phyloP scores from a whole-genome alignment of 257 asterid genomes.

The Voacanga thouarsii region DNA sequence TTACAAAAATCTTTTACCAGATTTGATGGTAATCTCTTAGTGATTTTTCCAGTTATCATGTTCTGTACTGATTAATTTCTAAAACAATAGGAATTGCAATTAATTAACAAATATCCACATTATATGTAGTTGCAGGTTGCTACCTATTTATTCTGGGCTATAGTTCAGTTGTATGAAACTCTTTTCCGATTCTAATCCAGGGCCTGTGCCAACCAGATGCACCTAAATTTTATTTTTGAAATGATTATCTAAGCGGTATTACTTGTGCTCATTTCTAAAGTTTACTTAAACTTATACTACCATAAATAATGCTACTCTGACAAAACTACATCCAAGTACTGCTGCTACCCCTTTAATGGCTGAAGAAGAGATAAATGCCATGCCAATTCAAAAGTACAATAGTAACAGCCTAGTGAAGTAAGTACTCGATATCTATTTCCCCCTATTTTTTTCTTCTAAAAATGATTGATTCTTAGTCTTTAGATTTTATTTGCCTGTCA shows the following conservation, averaged over 20 bases:
- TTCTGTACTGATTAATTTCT: neutral
- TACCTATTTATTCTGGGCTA: too few relatives aligned
- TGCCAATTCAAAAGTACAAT: neutral
- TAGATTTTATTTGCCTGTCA: neutral
- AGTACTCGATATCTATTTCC: neutral
- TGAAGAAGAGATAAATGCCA: constrained; percentile 17
- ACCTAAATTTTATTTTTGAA: neutral
- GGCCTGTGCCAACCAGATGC: neutral
- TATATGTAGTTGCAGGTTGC: neutral
- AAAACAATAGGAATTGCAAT: neutral
- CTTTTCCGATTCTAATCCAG: neutral
- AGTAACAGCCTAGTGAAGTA: neutral
- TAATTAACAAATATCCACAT: neutral
- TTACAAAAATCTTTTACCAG: neutral
- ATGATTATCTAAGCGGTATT: neutral
- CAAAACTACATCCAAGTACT: constrained; percentile 7
- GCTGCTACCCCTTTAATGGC: constrained; percentile 1
- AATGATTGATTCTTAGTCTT: neutral
- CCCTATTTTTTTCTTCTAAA: neutral
- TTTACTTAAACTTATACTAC: neutral
- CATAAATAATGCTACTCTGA: constrained; percentile 10
- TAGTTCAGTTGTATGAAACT: neutral
- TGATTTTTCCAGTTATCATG: neutral
- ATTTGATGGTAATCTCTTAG: constrained; percentile 2
- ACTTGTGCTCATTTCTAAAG: neutral